These are phyloP conservation scores for Eucalyptus cloeziana DNA, from an alignment of 345 rosid species.

Conservation along the genomic window DNA sequence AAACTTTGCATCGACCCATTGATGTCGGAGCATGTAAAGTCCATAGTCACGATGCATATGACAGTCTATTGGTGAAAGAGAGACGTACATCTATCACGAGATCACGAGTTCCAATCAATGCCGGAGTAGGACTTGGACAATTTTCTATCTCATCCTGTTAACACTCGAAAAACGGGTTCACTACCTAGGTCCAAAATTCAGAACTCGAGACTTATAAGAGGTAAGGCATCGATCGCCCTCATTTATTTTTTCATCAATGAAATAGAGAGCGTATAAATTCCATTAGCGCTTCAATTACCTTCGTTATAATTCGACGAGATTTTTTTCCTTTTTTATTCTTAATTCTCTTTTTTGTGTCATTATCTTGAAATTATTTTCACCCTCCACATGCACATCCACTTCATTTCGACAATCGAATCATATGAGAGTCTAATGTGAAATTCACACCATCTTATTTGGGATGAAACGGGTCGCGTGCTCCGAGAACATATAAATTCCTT, in stretches of 20 bases:
- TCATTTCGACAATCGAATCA: neutral
- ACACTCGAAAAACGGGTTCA: neutral
- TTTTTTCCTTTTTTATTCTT: neutral
- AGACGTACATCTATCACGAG: too few relatives aligned
- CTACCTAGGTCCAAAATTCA: neutral
- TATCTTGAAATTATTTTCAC: neutral
- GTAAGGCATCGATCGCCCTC: neutral
- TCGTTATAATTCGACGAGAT: neutral
- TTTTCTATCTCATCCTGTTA: neutral
- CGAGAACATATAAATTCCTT: too few relatives aligned
- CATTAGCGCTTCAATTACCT: neutral
- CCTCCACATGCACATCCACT: neutral
- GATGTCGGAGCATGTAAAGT: too few relatives aligned
- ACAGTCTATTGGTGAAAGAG: too few relatives aligned
- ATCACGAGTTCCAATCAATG: neutral
- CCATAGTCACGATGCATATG: too few relatives aligned
- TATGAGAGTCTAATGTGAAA: neutral
- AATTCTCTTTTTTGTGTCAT: neutral
- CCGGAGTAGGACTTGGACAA: neutral
- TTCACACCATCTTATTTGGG: neutral
- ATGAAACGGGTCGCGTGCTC: rapidly evolving
- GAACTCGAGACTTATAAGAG: rapidly evolving
- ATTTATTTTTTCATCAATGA: neutral
- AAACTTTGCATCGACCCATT: too few relatives aligned
- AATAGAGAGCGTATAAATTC: neutral